phyloP scores from a whole-genome alignment of 2,329 filamentous ascomycete species.

The Sporothrix sp. region DNA sequence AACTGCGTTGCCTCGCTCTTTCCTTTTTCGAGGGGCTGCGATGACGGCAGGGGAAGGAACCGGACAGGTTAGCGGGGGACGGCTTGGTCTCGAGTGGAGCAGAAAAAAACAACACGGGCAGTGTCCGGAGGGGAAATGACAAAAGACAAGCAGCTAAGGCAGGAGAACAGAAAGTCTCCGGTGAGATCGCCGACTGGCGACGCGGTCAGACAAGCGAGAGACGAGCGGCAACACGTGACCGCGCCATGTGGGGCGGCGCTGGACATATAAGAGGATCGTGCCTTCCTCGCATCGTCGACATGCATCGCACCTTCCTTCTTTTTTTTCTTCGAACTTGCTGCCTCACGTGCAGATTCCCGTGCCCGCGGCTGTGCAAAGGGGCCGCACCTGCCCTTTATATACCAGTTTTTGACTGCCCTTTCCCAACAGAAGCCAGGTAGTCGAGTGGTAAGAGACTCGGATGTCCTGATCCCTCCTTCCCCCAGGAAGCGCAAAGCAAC shows the following conservation, averaged over 20 bases:
- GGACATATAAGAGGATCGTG: slow-evolving; percentile 5
- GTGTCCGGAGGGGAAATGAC: neutral
- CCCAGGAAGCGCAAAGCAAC: no score
- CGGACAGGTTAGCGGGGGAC: no score
- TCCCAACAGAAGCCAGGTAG: neutral
- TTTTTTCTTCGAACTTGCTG: neutral
- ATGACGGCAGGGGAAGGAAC: no score
- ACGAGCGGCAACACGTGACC: slow-evolving; percentile 2
- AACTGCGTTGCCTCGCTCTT: no score
- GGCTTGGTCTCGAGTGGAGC: no score
- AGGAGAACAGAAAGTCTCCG: neutral
- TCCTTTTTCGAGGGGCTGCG: no score
- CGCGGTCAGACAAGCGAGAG: neutral
- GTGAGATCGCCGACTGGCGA: neutral
- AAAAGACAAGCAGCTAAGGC: neutral
- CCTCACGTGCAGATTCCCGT: neutral
- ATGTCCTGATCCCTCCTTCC: neutral
- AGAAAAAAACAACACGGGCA: no score
- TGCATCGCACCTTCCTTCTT: slow-evolving; percentile 4
- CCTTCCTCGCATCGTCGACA: slow-evolving; percentile 1
- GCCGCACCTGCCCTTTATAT: neutral
- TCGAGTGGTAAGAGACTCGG: neutral
- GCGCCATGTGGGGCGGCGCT: neutral
- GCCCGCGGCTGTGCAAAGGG: neutral
- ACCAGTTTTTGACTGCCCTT: neutral